These are phyloP conservation scores for Penicillium sp. DNA, from an alignment of 2,329 filamentous ascomycete species.

Conservation along the genomic window DNA sequence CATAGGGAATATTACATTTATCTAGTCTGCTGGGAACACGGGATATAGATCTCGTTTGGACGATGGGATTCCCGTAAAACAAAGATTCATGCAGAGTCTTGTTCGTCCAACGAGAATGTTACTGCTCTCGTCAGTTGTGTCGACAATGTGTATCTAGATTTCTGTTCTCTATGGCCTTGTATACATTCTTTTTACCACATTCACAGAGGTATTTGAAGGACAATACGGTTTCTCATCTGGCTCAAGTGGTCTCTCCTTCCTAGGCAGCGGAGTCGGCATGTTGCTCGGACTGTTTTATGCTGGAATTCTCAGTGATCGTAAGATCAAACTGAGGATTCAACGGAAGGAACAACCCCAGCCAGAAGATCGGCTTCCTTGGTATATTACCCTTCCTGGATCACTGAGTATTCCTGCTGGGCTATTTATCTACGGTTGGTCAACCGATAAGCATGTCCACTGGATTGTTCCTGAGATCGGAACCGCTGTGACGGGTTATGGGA, in stretches of 20 bases:
- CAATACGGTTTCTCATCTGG: conserved; percentile 47
- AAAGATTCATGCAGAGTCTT: conserved; percentile 39
- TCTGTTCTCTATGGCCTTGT: conserved; percentile 53
- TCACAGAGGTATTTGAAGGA: conserved; percentile 48
- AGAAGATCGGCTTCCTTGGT: conserved; percentile 2
- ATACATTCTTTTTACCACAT: conserved; percentile 54
- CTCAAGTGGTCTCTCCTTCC: conserved; percentile 44
- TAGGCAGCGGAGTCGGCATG: conserved; percentile 47
- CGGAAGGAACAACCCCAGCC: neutral
- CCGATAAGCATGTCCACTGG: neutral
- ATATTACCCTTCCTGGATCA: neutral
- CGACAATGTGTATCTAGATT: conserved; percentile 49
- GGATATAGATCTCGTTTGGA: neutral
- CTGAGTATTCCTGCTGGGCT: neutral
- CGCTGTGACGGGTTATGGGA: neutral
- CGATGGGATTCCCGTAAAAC: neutral
- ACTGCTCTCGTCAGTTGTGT: conserved; percentile 35
- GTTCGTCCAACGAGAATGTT: conserved; percentile 43
- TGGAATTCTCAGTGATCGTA: neutral
- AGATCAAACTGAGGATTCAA: neutral
- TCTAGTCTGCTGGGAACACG: neutral
- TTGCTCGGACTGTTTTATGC: neutral
- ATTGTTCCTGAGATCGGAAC: conserved; percentile 2
- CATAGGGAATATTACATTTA: neutral
- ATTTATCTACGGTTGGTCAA: neutral